Percentiles rank a stretch among this genome's conserved stretches.
These are phyloP conservation scores for Thyridium curvatum DNA, from an alignment of 2,329 filamentous ascomycete species.

Conservation along the genomic window DNA sequence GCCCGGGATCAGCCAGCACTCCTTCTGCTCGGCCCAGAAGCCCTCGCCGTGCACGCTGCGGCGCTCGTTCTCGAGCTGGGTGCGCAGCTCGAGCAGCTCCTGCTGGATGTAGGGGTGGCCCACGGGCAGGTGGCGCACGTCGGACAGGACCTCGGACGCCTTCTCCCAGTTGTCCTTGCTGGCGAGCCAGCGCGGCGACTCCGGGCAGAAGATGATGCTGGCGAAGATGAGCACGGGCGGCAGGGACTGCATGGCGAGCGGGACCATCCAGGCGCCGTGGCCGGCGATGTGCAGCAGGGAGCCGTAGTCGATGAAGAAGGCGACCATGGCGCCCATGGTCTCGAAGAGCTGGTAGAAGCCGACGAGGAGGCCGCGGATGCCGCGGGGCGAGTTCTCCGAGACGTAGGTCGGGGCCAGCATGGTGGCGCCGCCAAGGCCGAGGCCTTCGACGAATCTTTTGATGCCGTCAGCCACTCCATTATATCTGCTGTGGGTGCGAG, in stretches of 20 bases:
- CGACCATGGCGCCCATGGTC: constrained; percentile 42
- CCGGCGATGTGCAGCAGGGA: constrained; percentile 32
- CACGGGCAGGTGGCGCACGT: constrained; percentile 24
- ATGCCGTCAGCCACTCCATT: too few species aligned
- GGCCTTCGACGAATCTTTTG: constrained; percentile 47
- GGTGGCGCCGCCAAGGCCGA: constrained; percentile 43
- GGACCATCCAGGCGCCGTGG: constrained; percentile 47
- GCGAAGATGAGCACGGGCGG: constrained; percentile 46
- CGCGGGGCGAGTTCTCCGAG: constrained; percentile 52
- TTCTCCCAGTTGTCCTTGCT: constrained; percentile 51
- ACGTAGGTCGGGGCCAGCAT: constrained; percentile 57
- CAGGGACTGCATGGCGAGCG: constrained; percentile 49
- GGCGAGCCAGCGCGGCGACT: constrained; percentile 55
- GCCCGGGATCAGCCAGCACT: constrained; percentile 20
- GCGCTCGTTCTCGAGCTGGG: constrained; percentile 20
- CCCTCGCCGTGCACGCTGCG: constrained; percentile 12
- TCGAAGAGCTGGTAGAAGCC: constrained; percentile 56
- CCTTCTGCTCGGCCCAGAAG: constrained; percentile 16
- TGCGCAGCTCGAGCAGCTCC: constrained; percentile 22
- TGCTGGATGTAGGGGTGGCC: constrained; percentile 29
- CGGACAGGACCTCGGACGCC: constrained; percentile 19
- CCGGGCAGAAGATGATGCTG: constrained; percentile 51
- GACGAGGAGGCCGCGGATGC: constrained; percentile 52
- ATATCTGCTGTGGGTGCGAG: too few species aligned
- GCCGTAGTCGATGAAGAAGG: constrained; percentile 50